Conservation (phyloP, 2,329 filamentous ascomycete species). For the Arthrinium puccinioides region DNA sequence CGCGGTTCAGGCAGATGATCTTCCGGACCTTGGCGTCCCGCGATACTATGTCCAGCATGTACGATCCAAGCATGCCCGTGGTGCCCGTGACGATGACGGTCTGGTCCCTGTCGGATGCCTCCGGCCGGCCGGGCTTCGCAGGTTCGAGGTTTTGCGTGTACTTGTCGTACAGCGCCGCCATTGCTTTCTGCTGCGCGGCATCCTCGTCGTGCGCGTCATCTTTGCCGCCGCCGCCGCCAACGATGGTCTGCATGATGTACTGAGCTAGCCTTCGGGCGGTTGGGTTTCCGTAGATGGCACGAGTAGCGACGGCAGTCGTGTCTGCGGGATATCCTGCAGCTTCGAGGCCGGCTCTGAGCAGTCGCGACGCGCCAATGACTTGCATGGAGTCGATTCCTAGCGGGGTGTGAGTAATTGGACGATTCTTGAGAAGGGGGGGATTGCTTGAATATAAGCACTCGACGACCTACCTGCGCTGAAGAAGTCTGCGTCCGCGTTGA, state of each 20-base stretch:
- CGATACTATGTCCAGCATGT: constrained; percentile 33
- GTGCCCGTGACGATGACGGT: constrained; percentile 37
- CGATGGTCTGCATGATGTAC: constrained; percentile 16
- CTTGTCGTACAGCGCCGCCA: constrained; percentile 10
- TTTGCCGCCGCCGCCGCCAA: neutral
- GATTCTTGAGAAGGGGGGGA: no score
- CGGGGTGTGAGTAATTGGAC: neutral
- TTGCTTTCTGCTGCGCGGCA: constrained; percentile 4
- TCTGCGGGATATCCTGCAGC: constrained; percentile 24
- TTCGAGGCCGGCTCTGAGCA: constrained; percentile 28
- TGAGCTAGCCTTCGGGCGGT: constrained; percentile 25
- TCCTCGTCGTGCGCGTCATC: neutral
- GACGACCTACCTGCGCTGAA: constrained; percentile 22
- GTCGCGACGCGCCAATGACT: constrained; percentile 27
- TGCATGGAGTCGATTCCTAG: constrained; percentile 30
- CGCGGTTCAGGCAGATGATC: constrained; percentile 43
- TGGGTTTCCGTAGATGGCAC: constrained; percentile 31
- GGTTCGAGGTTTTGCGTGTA: constrained; percentile 21
- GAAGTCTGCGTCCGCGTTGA: constrained; percentile 27
- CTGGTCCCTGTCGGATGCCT: constrained; percentile 12
- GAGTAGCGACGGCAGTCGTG: constrained; percentile 26
- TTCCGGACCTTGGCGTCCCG: constrained; percentile 26
- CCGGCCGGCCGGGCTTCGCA: constrained; percentile 13
- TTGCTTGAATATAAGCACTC: no score
- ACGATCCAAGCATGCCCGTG: constrained; percentile 41